Percentiles rank a stretch among this genome's conserved stretches.
Evolutionary conservation across 2,329 filamentous ascomycete species (phyloP).

Genomic region (Tolypocladium inflatum): DNA sequence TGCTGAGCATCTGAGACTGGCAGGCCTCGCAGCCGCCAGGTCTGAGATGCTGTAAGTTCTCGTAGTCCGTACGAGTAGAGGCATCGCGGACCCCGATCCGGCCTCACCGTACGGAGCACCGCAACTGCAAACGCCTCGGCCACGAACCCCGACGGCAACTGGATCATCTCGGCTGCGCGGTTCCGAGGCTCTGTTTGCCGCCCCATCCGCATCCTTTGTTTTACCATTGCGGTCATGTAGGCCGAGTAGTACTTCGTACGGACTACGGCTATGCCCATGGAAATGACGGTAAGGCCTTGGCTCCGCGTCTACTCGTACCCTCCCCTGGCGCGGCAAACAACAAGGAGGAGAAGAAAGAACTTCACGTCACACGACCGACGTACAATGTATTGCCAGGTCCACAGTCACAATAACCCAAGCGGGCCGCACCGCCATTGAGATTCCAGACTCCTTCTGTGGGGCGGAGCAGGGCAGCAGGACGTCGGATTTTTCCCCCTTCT

Average conservation of each 20-base stretch:
- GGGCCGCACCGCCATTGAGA: background rate
- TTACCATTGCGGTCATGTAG: background rate
- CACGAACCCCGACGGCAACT: background rate
- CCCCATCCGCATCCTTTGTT: background rate
- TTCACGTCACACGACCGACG: background rate
- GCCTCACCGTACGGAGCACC: background rate
- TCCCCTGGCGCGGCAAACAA: background rate
- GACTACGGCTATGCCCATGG: background rate
- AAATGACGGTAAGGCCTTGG: background rate
- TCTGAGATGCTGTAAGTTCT: too few relatives aligned
- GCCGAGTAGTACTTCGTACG: background rate
- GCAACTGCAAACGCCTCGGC: background rate
- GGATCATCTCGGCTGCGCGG: background rate
- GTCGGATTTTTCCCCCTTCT: background rate
- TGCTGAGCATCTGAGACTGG: too few relatives aligned
- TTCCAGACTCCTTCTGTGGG: background rate
- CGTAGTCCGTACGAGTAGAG: too few relatives aligned
- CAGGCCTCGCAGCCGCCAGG: too few relatives aligned
- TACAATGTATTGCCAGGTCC: background rate
- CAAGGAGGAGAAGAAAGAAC: background rate
- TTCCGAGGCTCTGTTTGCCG: background rate
- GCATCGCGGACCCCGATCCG: background rate
- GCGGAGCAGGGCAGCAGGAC: background rate
- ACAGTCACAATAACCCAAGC: background rate
- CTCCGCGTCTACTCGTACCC: background rate